Evolutionary conservation across 331 rosid species (phyloP), one percentile per base, ranked within the genome.

Genomic region (Arachis monticola): DNA sequence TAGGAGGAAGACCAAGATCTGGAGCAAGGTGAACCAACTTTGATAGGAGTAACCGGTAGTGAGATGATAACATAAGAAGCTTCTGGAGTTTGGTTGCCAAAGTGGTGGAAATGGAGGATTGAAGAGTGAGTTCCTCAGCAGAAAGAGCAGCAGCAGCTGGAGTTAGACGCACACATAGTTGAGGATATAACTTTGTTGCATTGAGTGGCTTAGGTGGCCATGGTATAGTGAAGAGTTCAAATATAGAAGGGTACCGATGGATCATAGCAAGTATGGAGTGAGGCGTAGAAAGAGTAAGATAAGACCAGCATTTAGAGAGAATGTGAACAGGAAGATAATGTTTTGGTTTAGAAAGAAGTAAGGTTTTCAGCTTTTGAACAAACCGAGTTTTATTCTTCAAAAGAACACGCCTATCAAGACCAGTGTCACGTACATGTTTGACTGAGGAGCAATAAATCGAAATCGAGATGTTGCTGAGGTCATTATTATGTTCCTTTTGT

Each of bases 1-100:
- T 91, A 40, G 98, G 92, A 48, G 96, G 96, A 17, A 93, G 83
- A 52, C 97, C 97, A 62, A 93, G 90, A 83, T 93, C 96, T 2
- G 96, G 95, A 74, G 93, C 97, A 48, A 93, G 86, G 86, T 93
- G 98, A 63, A 89, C 97, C 82, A 93, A 70, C 83, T 93, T 93
- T 7, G 97, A 80, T 60, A 93, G 67, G 70, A 93, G 85, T 30
- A 93, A 78, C 66, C 87, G 82, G 51, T 35, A 86, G 81, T 88
- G 89, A 61, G 97, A 81, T 71, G 96, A 93, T 44, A 93, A 79
- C 97, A 93, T 93, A 46, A 93, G 97, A 60, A 93, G 89, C 42
- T 89, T 93, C 73, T 93, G 98, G 69, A 93, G 96, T 80, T 93
- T 93, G 66, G 63, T 63, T 32, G 95, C 98, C 90, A 93, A 79